Evolutionary conservation across 495 filamentous ascomycete species (phyloP), one percentile per base, ranked within the genome.

Genomic region (Opeltia flavorubescens): DNA sequence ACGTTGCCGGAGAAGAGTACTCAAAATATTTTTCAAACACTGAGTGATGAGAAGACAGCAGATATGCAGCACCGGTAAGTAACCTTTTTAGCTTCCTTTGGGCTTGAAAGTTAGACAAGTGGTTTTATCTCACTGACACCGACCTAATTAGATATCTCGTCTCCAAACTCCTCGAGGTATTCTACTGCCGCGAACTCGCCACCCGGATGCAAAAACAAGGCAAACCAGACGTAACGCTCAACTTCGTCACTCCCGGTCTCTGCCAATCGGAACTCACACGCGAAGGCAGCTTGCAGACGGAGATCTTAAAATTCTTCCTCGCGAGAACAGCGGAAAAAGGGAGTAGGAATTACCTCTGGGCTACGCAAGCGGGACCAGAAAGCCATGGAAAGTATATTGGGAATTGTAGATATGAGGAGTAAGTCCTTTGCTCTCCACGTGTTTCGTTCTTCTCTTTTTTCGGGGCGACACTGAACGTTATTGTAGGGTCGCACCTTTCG

Each of bases 191-290:
- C 11, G 60, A 56, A 31, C 50, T 64, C 15, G 61, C 61, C 2
- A 40, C 57, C 11, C 52, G 42, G 7, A 31, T 38, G 12, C 13
- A 9, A 25, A 21, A 47, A 27, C 26, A 39, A 38, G 33, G 50
- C 49, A n/a, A 44, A 38, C 31, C 52, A 55, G n/a, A 4, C 12
- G 71, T 83, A 15, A 63, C 76, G 20, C 56, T 81, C 44, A 77
- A 75, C 53, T 59, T 65, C 18, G 33, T 71, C 5, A 71, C 69
- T 43, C 77, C 77, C 1, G 72, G 72, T 26, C 48, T 71, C 38
- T 70, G 68, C 25, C 59, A 65, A 38, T 68, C 74, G 4, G 49
- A 56, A 2, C 52, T 78, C 1, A 55, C 51, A 2, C 59, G 71
- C 1, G 60, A 75, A 1, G 53, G 52, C 31, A 31, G 36, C 18